Conservation (phyloP, 2,329 filamentous ascomycete genomes). For the Macrophomina tecta region DNA sequence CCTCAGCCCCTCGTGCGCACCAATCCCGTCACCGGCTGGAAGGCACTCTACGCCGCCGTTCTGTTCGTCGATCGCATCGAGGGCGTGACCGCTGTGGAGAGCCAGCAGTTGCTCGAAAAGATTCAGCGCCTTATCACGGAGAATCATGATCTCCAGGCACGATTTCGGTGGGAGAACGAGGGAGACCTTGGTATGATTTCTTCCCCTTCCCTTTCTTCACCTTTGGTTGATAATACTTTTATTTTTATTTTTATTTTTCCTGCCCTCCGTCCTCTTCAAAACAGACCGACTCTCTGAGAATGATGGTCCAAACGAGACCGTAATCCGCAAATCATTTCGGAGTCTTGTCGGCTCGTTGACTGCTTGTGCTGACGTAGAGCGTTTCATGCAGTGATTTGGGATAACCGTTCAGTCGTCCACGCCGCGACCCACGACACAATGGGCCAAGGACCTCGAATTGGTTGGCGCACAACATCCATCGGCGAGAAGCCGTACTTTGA, state of each 20-base stretch:
- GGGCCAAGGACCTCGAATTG: no score
- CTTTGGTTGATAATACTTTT: no score
- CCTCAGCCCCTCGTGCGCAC: constrained; percentile 38
- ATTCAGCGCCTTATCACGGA: no score
- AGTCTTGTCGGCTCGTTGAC: constrained; percentile 36
- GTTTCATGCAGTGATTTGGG: no score
- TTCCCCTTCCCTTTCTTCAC: no score
- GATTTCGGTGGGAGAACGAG: constrained; percentile 49
- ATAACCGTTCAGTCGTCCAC: no score
- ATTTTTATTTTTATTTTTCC: no score
- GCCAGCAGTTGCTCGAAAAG: constrained; percentile 37
- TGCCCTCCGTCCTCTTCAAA: neutral
- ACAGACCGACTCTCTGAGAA: neutral
- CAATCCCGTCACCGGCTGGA: constrained; percentile 43
- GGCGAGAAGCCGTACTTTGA: no score
- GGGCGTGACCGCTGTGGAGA: constrained; percentile 45
- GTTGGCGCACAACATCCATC: no score
- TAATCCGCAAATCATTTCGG: neutral
- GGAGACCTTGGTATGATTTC: constrained; percentile 48
- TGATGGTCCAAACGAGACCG: no score
- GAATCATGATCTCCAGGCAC: constrained; percentile 45
- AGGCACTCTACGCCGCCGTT: constrained; percentile 39
- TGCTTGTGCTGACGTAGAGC: constrained; percentile 36
- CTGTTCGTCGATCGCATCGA: constrained; percentile 48
- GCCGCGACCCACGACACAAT: no score